Base-by-base conservation (phyloP, 2,329 filamentous ascomycete genomes). In the Aspergillus aculeatus region DNA sequence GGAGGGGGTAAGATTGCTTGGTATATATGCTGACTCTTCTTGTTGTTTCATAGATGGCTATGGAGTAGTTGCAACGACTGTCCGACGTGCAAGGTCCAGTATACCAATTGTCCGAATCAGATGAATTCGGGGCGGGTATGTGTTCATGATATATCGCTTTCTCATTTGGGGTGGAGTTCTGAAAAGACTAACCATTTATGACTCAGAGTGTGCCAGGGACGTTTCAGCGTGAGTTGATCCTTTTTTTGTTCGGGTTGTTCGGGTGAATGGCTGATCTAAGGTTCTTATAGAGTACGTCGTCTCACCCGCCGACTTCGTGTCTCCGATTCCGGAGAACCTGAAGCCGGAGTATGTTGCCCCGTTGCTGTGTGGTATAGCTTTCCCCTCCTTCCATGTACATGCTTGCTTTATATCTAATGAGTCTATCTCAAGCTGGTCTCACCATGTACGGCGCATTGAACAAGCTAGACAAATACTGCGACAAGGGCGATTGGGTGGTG, bases 1-100 rank as follows among this genome's bases (percentile, higher is more conserved):
- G 4, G 24, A 26, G 5, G 5, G 24, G 6, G 24, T 26, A 5
- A 5, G 6, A 7, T 5, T 26, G 24, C 24, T 26, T 26, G 24
- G 24, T 26, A 26, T 26, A 4, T 26, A 26, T 26, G 26, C 26
- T 26, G 9, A 26, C 26, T 2, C 26, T 26, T 7, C 26, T 26
- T 26, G 7, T 26, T 9, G 4, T 72, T 77, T 2, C 19, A 52
- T 32, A 62, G 58, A 47, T 62, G 61, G 61, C 38, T 62, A 4
- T 60, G 60, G 4, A 62, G 58, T n/a, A 55, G 26, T 7, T 62
- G 61, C 50, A 60, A 52, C 35, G 38, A 54, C 9, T 62, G 61
- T 31, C 58, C 54, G 21, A 62, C 47, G 0, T 62, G 61, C 35
- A 60, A 62, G 5, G 55, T 60, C 12, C 52, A 54, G n/a, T 62